Evolutionary conservation across 1,284 basidiomycete genomes (phyloP).

Genomic region (Ceratobasidium sp.): DNA sequence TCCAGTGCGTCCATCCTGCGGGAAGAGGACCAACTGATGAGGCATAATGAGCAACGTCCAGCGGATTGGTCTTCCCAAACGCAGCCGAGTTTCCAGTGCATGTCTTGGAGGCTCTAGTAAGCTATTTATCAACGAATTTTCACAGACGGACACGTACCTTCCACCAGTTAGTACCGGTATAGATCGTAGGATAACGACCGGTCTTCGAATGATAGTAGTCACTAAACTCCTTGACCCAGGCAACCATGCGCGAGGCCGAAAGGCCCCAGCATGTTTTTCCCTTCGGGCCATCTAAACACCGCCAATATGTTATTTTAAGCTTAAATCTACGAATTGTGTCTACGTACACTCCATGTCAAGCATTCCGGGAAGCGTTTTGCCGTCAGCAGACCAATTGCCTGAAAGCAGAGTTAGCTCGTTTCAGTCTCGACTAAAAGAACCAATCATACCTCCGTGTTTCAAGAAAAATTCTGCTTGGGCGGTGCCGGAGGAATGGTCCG

Average conservation of each 20-base stretch:
- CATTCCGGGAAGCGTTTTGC: slow-evolving; percentile 72
- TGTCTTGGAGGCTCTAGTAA: slow-evolving; percentile 50
- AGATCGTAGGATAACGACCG: slow-evolving; percentile 65
- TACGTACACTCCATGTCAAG: slow-evolving; percentile 71
- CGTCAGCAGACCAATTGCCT: slow-evolving; percentile 71
- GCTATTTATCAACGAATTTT: background rate
- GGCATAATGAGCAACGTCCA: slow-evolving; percentile 71
- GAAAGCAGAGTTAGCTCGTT: slow-evolving; percentile 60
- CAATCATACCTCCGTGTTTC: slow-evolving; percentile 66
- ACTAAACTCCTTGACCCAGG: slow-evolving; percentile 74
- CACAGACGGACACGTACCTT: slow-evolving; percentile 49
- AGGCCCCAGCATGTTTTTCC: slow-evolving; percentile 68
- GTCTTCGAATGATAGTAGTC: slow-evolving; percentile 69
- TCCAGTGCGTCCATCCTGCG: slow-evolving; percentile 67
- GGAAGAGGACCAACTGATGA: slow-evolving; percentile 67
- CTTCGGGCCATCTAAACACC: slow-evolving; percentile 46
- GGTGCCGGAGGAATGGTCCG: slow-evolving; percentile 65
- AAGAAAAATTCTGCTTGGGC: slow-evolving; percentile 73
- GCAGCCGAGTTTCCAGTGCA: slow-evolving; percentile 71
- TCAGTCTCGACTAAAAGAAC: slow-evolving; percentile 57
- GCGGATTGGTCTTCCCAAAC: slow-evolving; percentile 66
- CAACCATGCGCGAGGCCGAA: slow-evolving; percentile 67
- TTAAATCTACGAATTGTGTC: slow-evolving; percentile 56
- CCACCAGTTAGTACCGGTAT: slow-evolving; percentile 77
- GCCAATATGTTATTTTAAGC: background rate